Evolutionary conservation across 75 land plant species (phyloP).

Genomic region (Picea sitchensis): DNA sequence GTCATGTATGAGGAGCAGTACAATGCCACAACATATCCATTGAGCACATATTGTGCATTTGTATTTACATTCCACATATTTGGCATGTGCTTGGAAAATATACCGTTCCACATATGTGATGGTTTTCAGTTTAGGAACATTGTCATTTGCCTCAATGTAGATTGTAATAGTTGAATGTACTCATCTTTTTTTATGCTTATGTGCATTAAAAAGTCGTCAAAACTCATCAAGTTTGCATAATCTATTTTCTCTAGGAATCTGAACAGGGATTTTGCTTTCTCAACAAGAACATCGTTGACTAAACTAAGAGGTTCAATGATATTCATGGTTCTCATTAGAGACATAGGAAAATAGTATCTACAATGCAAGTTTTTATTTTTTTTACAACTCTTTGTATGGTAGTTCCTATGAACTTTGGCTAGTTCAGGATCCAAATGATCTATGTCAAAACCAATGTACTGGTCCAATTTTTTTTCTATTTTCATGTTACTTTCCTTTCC

Average conservation of each 20-base stretch:
- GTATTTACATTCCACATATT: not conserved
- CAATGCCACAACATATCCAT: not conserved
- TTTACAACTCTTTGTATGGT: too few relatives aligned
- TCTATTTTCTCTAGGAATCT: not conserved
- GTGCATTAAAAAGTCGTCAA: not conserved
- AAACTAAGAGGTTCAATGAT: not conserved
- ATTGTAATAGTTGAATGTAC: not conserved
- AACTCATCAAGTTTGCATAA: not conserved
- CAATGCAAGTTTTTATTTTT: too few relatives aligned
- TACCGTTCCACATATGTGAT: not conserved
- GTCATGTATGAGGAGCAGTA: too few relatives aligned
- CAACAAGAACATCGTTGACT: not conserved
- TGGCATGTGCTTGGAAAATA: not conserved
- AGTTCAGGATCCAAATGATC: too few relatives aligned
- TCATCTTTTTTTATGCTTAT: not conserved
- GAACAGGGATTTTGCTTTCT: not conserved
- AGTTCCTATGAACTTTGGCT: too few relatives aligned
- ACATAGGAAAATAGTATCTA: too few relatives aligned
- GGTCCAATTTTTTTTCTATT: too few relatives aligned
- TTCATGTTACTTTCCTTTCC: too few relatives aligned
- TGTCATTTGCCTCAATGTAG: not conserved
- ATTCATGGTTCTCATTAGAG: too few relatives aligned
- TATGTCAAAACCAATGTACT: too few relatives aligned
- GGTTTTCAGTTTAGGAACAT: not conserved
- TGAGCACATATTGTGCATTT: not conserved